Evolutionary conservation across 352 stramenopile genomes (phyloP), one percentile per base, ranked within the genome.

Genomic region (Aphanomyces astaci): DNA sequence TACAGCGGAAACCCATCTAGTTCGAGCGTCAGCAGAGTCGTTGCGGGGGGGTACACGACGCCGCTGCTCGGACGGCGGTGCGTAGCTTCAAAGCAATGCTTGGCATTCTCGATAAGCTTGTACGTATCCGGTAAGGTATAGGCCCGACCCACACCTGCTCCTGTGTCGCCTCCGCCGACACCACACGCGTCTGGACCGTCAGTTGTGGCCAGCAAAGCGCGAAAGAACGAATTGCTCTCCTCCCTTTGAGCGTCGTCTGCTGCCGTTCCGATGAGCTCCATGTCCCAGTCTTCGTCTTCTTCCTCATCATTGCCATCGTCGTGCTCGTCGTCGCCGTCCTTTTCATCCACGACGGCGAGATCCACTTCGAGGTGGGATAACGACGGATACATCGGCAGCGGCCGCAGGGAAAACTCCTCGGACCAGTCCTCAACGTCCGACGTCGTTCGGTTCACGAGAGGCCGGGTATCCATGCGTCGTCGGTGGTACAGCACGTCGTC

Each of bases 1-100:
- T 90, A 86, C 39, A 73, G 75, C 28, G 80, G 75, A 60, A 89
- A 90, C 4, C 72, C 63, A 1, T 71, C 68, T 3, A 72, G 63
- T 3, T 86, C 74, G n/a, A 68, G 33, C 7, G 62, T 68, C 32
- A 68, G 45, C 17, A 68, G 51, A 22, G 56, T 22, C 28, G 56
- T 65, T 15, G 56, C 56, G 4, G 7, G 33, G 3, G 36, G 32
- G 10, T 28, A 53, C 5, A 48, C 32, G 7, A 39, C 15, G 56
- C 33, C 19, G 36, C 30, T 13, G 36, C n/a, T 32, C 11, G 2
- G 32, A 17, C 15, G 19, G 11, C 22, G 15, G 10, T 1, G 13
- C 28, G 19, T 51, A 4, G 15, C 24, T 10, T 36, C n/a, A n/a
- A 65, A 65, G 19, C 36, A 53, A 9, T 32, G 22, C 11, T 40